phyloP scores from a whole-genome alignment of 1,284 basidiomycete species.

The Puccinia horiana region DNA sequence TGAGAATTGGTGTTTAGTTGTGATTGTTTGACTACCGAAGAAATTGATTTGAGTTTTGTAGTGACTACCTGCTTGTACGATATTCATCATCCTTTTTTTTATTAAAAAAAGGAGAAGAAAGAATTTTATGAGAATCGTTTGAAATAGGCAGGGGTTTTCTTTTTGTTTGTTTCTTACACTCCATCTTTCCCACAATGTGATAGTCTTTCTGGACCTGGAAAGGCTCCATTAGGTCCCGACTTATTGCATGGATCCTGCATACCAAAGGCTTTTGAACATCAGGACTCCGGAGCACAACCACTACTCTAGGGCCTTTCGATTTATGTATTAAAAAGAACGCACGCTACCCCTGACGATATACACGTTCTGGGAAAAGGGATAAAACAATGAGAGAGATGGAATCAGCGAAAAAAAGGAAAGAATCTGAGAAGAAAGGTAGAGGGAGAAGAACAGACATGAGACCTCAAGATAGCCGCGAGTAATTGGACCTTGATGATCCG shows the following conservation, averaged over 20 bases:
- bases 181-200: constrained; percentile 44
- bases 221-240: constrained; percentile 35
- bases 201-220: constrained; percentile 30
- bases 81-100: constrained; percentile 50
- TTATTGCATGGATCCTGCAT: constrained; percentile 33
- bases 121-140: neutral
- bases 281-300: no score
- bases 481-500: constrained; percentile 31
- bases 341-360: constrained; percentile 48
- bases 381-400: neutral
- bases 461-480: constrained; percentile 29
- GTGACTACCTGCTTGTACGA: constrained; percentile 29
- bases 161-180: constrained; percentile 19
- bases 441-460: constrained; percentile 23
- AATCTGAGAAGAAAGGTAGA: neutral
- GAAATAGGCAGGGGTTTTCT: neutral
- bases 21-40: constrained; percentile 23
- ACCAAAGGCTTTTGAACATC: constrained; percentile 14
- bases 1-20: constrained; percentile 26
- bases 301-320: no score
- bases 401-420: neutral
- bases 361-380: constrained; percentile 15
- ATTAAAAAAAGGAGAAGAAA: neutral
- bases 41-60: constrained; percentile 35
- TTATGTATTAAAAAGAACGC: neutral